phyloP scores from a whole-genome alignment of 1,284 basidiomycete species.

The Testicularia cyperi region DNA sequence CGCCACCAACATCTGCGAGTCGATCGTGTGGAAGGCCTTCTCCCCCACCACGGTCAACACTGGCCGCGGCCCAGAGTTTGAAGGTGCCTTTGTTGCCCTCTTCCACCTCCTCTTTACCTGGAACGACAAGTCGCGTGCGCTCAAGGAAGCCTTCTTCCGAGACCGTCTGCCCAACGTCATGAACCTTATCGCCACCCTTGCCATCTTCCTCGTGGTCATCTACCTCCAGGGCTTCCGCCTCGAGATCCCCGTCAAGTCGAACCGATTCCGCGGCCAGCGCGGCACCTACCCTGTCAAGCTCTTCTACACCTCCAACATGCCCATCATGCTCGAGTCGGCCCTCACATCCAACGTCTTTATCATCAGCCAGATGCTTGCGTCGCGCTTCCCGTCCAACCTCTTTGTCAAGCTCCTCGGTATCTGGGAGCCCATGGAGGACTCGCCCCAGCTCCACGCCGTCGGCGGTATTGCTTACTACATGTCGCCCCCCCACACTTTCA shows the following conservation, averaged over 20 bases:
- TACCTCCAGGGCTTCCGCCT: constrained; percentile 98
- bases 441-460: constrained; percentile 83
- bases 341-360: constrained; percentile 94
- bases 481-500: constrained; percentile 89
- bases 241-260: constrained; percentile 97
- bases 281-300: constrained; percentile 96
- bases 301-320: constrained; percentile 99
- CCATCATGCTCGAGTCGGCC: constrained; percentile 97
- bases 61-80: constrained; percentile 95
- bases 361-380: constrained; percentile 85
- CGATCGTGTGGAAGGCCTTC: constrained; percentile 99
- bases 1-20: constrained; percentile 98
- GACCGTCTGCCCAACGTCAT: constrained; percentile 95
- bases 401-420: constrained; percentile 86
- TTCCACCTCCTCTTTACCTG: constrained; percentile 98
- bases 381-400: constrained; percentile 87
- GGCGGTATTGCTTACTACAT: constrained; percentile 98
- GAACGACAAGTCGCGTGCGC: constrained; percentile 95
- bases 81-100: constrained; percentile 90
- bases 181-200: constrained; percentile 89
- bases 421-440: constrained; percentile 96
- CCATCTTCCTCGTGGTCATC: constrained; percentile 91
- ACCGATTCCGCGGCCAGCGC: constrained; percentile 90
- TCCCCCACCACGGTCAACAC: constrained; percentile 98
- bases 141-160: constrained; percentile 97